Evolutionary conservation across 1,284 basidiomycete genomes (phyloP), one percentile per base, ranked within the genome.

Genomic region (Laetiporus sulphureus): DNA sequence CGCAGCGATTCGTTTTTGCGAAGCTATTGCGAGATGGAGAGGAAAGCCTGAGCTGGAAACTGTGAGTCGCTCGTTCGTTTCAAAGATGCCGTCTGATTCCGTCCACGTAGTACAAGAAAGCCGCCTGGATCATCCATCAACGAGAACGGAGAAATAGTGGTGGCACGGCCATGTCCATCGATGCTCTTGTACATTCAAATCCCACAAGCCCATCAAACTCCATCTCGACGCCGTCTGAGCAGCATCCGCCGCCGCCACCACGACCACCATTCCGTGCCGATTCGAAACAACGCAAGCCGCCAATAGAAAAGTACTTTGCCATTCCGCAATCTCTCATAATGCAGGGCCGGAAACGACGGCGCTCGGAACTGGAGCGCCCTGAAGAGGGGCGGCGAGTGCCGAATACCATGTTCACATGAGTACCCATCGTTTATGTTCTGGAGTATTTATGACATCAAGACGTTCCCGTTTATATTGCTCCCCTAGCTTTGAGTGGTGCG

Each of bases 41-140:
- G 87, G 86, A 4, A 84, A 82, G 53, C 86, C 86, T 19, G 85
- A 89, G 51, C 68, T 90, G 7, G 84, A 88, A 61, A 83, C 76
- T 4, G 86, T 88, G 51, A 52, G 74, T 55, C n/a, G 1, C 8
- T 5, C 12, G 13, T 39, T 13, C 34, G 13, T 34, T 32, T 25
- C 21, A 8, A n/a, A n/a, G n/a, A n/a, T n/a, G n/a, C n/a, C n/a
- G n/a, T n/a, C n/a, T n/a, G n/a, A n/a, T n/a, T n/a, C n/a, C n/a
- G n/a, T n/a, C n/a, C n/a, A 38, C 8, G 41, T 34, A 81, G 78
- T 79, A 78, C 54, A 77, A 79, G 57, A 77, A 73, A 59, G 72
- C 55, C 10, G 44, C 53, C n/a, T 57, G 54, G 55, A 51, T 59
- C 32, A 33, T 44, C 27, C 43, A 51, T 20, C 57, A 59, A 31